Evolutionary conservation across 2,329 filamentous ascomycete species (phyloP).

Genomic region (Thelonectria discophora): DNA sequence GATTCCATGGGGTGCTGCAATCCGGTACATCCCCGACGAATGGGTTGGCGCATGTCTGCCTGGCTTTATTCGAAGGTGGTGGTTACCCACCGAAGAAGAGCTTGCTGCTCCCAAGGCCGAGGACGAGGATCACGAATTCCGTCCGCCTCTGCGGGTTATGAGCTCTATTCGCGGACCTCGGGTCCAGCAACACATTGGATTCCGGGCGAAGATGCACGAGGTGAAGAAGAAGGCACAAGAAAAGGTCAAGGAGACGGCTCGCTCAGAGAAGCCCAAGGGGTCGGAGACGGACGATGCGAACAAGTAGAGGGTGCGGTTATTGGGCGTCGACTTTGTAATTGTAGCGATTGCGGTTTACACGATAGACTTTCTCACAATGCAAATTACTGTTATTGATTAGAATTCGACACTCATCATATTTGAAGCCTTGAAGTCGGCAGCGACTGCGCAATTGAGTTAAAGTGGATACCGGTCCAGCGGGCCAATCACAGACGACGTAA

Average conservation of each 20-base stretch:
- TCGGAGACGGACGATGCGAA: constrained; percentile 22
- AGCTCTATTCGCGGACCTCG: constrained; percentile 45
- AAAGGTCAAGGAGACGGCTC: constrained; percentile 18
- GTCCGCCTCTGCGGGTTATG: constrained; percentile 42
- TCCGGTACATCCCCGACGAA: constrained; percentile 78
- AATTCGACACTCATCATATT: no score
- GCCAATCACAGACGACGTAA: constrained; percentile 47
- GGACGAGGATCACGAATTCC: constrained; percentile 37
- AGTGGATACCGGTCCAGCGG: constrained; percentile 34
- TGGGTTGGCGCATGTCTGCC: constrained; percentile 46
- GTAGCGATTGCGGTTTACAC: not conserved
- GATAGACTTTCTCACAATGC: not conserved
- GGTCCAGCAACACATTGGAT: constrained; percentile 44
- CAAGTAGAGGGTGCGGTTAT: constrained; percentile 13
- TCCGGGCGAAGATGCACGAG: constrained; percentile 41
- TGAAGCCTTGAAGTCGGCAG: no score
- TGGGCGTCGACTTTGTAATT: not conserved
- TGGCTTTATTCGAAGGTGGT: constrained; percentile 41
- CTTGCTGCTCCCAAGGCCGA: constrained; percentile 24
- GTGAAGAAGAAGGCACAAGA: constrained; percentile 42
- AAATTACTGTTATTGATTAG: not conserved
- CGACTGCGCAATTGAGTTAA: constrained; percentile 25
- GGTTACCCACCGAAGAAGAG: constrained; percentile 35
- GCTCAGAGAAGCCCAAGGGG: constrained; percentile 11
- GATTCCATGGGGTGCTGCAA: constrained; percentile 75